phyloP scores from a whole-genome alignment of 306 rosid species.

The Datisca glomerata region DNA sequence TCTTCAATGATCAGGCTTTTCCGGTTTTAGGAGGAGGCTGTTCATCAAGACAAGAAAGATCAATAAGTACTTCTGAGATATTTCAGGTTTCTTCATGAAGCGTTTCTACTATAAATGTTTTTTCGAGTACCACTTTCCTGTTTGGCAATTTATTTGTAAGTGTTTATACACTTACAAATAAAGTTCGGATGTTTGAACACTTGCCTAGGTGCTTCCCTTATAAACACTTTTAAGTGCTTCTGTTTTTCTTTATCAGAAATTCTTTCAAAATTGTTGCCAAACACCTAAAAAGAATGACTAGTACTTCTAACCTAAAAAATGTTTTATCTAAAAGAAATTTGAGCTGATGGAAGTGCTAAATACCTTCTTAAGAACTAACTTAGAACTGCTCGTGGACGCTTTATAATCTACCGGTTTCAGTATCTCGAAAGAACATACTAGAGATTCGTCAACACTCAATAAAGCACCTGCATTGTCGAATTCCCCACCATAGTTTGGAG shows the following conservation, averaged over 20 bases:
- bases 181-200: too few species aligned
- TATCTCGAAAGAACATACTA: slow-evolving; percentile 60
- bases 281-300: not conserved
- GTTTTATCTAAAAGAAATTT: not conserved
- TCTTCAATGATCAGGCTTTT: slow-evolving; percentile 1
- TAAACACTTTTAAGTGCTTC: too few species aligned
- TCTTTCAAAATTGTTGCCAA: too few species aligned
- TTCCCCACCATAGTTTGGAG: slow-evolving; percentile 72
- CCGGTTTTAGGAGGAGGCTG: slow-evolving; percentile 13
- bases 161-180: too few species aligned
- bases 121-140: too few species aligned
- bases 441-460: slow-evolving; percentile 52
- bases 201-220: too few species aligned
- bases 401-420: slow-evolving; percentile 33
- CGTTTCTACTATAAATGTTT: too few species aligned
- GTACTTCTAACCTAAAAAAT: not conserved
- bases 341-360: not conserved
- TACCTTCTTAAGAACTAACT: slow-evolving; percentile 44
- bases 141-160: too few species aligned
- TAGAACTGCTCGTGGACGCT: slow-evolving; percentile 27
- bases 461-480: slow-evolving; percentile 65
- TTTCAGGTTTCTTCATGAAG: too few species aligned
- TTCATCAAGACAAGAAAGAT: not conserved
- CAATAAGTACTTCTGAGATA: not conserved
- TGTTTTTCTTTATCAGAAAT: too few species aligned